phyloP scores from a whole-genome alignment of 2,329 filamentous ascomycete species.

The Acephala macrosclerotiorum region DNA sequence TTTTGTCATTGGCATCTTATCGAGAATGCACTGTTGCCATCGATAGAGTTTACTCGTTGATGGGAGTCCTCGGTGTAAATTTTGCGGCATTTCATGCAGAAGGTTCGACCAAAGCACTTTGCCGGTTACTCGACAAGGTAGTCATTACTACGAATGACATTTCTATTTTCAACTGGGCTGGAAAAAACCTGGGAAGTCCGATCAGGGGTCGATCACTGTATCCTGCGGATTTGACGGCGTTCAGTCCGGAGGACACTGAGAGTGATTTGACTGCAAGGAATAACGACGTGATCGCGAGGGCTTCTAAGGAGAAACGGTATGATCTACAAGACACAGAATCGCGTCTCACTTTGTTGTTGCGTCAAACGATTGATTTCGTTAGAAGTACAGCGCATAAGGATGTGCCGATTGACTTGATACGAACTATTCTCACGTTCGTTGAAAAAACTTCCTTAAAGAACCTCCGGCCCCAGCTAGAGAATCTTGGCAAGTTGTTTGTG shows the following conservation, averaged over 20 bases:
- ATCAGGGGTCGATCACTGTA: conserved; percentile 45
- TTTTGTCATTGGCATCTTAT: not conserved
- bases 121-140: conserved; percentile 36
- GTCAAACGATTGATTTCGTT: not conserved
- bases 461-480: not conserved
- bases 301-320: too few relatives aligned
- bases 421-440: not conserved
- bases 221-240: conserved; percentile 42
- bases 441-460: not conserved
- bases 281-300: too few relatives aligned
- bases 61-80: conserved; percentile 45
- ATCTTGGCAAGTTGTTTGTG: not conserved
- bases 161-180: conserved; percentile 47
- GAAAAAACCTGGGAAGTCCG: conserved; percentile 43
- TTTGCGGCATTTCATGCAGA: conserved; percentile 45
- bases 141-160: conserved; percentile 39
- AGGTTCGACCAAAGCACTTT: conserved; percentile 43
- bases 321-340: too few relatives aligned
- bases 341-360: not conserved
- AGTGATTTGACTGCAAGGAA: not conserved
- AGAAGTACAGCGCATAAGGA: not conserved
- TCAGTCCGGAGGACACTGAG: conserved; percentile 17
- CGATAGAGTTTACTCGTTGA: conserved; percentile 45
- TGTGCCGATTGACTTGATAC: not conserved
- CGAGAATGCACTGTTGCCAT: conserved; percentile 40